Percentiles rank a stretch among this genome's conserved stretches.
Evolutionary conservation across 2,329 filamentous ascomycete species (phyloP).

Genomic region (Alternaria sp.): DNA sequence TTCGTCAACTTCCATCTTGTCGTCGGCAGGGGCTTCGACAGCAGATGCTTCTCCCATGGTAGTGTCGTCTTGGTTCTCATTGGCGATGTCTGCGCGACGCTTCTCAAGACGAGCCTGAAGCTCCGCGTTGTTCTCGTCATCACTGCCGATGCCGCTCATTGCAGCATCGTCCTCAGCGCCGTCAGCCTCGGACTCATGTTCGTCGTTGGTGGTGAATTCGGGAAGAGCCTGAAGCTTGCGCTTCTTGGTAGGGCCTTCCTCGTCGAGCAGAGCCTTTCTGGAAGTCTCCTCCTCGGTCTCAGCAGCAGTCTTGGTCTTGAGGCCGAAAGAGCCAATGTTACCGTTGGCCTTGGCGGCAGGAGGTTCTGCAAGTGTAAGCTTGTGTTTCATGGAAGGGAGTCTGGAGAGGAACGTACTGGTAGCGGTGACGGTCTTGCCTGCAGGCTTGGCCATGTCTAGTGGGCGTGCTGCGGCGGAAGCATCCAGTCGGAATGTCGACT

Average conservation of each 20-base stretch:
- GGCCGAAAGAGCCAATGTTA: constrained; percentile 84
- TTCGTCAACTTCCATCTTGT: constrained; percentile 65
- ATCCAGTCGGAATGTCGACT: constrained; percentile 52
- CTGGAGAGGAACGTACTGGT: constrained; percentile 24
- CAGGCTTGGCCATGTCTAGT: constrained; percentile 37
- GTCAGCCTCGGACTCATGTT: constrained; percentile 45
- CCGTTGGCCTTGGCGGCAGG: constrained; percentile 70
- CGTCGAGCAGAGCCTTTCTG: constrained; percentile 81
- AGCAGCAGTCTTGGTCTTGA: constrained; percentile 71
- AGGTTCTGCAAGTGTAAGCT: constrained; percentile 38
- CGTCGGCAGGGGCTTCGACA: constrained; percentile 46
- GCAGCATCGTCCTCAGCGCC: constrained; percentile 74
- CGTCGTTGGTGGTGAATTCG: constrained; percentile 64
- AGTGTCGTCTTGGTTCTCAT: constrained; percentile 64
- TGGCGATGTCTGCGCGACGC: constrained; percentile 67
- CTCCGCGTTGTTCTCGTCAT: constrained; percentile 87
- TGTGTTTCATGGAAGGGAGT: background rate
- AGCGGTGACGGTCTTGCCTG: constrained; percentile 36
- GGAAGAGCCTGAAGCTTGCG: constrained; percentile 88
- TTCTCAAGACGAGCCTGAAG: constrained; percentile 81
- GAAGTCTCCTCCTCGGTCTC: constrained; percentile 71
- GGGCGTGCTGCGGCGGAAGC: constrained; percentile 43
- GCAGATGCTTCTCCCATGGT: constrained; percentile 54
- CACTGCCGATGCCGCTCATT: constrained; percentile 78
- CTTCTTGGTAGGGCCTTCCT: constrained; percentile 82